Base-by-base conservation (phyloP, 768 basidiomycete genomes). In the Xerocomellus dryophilus region DNA sequence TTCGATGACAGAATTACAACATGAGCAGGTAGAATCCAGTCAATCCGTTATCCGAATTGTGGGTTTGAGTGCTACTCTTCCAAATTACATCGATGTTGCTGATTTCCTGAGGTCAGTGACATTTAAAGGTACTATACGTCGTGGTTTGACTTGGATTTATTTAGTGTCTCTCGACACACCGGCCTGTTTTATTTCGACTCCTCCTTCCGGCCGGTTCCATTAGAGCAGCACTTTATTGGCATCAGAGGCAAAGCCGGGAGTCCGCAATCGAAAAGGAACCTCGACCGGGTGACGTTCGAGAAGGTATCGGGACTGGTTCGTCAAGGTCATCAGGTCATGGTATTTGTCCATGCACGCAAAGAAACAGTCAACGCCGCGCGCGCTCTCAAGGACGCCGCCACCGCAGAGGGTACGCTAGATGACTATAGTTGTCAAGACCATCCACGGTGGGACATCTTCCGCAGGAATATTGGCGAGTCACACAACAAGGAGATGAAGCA, bases 301-400 rank as follows among this genome's bases (percentile, higher is more conserved):
- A 98, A 96, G 73, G 93, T 98, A 18, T 81, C 87, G 4, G 88
- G 90, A 32, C 76, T 98, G 7, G 90, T 98, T 27, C 78, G 74
- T n/a, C 81, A 85, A 61, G 97, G 95, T 3, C 97, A 99, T 73
- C 97, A 98, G 70, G 93, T 97, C 56, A 98, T 99, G 95, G 95
- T 99, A 1, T 99, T 99, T 64, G 97, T 99, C 9, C 97, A 99
- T 70, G 93, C 97, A 14, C 82, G 97, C 29, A 98, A 97, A 73
- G 97, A 98, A 66, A 99, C 97, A 0, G 97, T 98, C 48, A 97
- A 96, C 67, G 83, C 90, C 1, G 95, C 95, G 0, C 74, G 84
- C 63, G 82, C 79, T 10, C 77, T 99, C 23, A 83, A 84, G 53
- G 97, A 98, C 56, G 77, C 86, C 52, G 85, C 92, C 4, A 58